Evolutionary conservation across 148 eudicot genomes (phyloP).

Genomic region (Amaranthus cruentus): DNA sequence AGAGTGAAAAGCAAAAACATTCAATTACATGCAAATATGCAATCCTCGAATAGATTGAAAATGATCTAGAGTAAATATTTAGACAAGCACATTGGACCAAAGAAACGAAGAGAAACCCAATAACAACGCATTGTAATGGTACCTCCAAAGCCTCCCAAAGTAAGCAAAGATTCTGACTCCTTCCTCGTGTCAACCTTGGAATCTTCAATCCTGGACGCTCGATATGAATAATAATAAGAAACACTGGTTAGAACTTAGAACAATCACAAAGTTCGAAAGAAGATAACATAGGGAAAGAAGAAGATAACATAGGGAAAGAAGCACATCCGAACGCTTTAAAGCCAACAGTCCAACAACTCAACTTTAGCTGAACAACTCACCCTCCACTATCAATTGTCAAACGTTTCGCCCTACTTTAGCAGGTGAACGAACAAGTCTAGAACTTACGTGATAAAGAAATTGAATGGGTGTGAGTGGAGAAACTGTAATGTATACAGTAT

Average conservation of each 20-base stretch:
- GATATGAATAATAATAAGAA: conserved; percentile 4
- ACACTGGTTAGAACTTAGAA: background rate
- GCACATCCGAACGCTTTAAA: background rate
- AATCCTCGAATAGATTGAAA: background rate
- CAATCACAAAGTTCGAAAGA: too few relatives aligned
- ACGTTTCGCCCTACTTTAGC: background rate
- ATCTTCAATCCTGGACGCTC: conserved; percentile 15
- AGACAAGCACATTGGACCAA: background rate
- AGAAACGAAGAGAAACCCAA: conserved; percentile 4
- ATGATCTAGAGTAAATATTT: background rate
- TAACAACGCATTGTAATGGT: background rate
- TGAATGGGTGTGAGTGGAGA: background rate
- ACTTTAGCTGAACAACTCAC: background rate
- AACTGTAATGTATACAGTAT: background rate
- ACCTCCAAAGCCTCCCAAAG: conserved; percentile 6
- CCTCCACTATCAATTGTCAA: too few relatives aligned
- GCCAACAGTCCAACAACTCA: background rate
- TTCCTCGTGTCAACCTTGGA: background rate
- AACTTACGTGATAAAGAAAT: too few relatives aligned
- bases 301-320: background rate
- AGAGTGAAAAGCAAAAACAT: conserved; percentile 1
- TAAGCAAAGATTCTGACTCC: conserved; percentile 6
- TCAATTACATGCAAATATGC: background rate
- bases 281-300: background rate
- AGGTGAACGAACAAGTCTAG: background rate